Evolutionary conservation across 345 rosid species (phyloP).

Genomic region (Brassica rapa): DNA sequence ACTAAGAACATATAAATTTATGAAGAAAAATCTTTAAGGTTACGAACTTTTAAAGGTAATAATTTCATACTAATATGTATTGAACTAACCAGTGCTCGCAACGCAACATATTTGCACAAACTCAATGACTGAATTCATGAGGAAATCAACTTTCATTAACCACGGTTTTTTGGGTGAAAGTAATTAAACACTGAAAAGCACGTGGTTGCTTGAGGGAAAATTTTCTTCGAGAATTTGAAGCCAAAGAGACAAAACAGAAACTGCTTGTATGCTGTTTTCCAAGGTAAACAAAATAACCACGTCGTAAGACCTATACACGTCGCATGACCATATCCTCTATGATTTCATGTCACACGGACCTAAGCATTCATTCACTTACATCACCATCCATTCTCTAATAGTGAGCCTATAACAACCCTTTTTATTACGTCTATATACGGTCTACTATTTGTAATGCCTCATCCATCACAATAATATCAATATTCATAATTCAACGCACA

Average conservation of each 20-base stretch:
- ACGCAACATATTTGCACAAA: neutral
- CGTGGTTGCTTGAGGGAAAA: slow-evolving; percentile 3
- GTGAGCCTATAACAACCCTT: slow-evolving; percentile 25
- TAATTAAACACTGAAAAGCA: neutral
- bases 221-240: neutral
- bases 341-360: slow-evolving; percentile 37
- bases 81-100: neutral
- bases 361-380: slow-evolving; percentile 26
- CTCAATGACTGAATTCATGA: neutral
- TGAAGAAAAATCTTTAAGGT: neutral
- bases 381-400: slow-evolving; percentile 29
- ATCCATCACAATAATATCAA: slow-evolving; percentile 4
- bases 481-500: neutral
- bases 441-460: slow-evolving; percentile 21
- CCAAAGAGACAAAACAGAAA: slow-evolving; percentile 23
- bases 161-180: neutral
- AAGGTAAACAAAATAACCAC: slow-evolving; percentile 15
- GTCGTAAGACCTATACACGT: slow-evolving; percentile 28
- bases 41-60: neutral
- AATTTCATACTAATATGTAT: neutral
- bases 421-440: slow-evolving; percentile 4
- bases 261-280: slow-evolving; percentile 1
- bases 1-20: neutral
- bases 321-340: slow-evolving; percentile 12
- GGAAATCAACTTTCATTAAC: neutral